A percentile compares a stretch with the other conserved stretches of the same genome.
Evolutionary conservation across 2,329 filamentous ascomycete genomes (phyloP).

Genomic region (Fusarium sp.): DNA sequence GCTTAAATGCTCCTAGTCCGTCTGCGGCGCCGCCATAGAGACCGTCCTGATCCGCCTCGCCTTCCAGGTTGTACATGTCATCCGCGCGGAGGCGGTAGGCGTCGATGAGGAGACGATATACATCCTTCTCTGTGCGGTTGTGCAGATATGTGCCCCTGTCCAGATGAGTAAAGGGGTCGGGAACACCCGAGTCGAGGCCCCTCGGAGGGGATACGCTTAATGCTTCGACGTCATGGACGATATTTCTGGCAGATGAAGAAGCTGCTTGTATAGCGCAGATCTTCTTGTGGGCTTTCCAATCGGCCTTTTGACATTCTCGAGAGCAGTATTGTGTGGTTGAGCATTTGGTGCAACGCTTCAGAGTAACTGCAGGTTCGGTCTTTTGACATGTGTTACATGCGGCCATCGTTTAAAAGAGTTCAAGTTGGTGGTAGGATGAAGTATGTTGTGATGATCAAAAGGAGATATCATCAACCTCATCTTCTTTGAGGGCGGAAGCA

Average conservation of each 20-base stretch:
- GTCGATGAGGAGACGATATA: slow-evolving; percentile 62
- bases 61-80: slow-evolving; percentile 11
- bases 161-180: slow-evolving; percentile 58
- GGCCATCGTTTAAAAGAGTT: slow-evolving; percentile 5
- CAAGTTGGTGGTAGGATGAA: background rate
- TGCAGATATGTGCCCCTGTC: slow-evolving; percentile 59
- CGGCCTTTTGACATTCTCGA: slow-evolving; percentile 62
- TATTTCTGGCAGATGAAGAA: background rate
- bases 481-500: background rate
- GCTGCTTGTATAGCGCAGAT: slow-evolving; percentile 53
- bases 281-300: slow-evolving; percentile 66
- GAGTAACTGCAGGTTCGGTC: slow-evolving; percentile 44
- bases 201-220: slow-evolving; percentile 41
- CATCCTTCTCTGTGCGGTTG: slow-evolving; percentile 58
- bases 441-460: background rate
- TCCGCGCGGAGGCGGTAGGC: slow-evolving; percentile 52
- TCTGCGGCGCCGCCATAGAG: slow-evolving; percentile 48
- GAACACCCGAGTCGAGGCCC: slow-evolving; percentile 50
- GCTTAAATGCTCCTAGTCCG: slow-evolving; percentile 52
- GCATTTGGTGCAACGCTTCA: slow-evolving; percentile 63
- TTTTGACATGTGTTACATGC: slow-evolving; percentile 51
- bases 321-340: slow-evolving; percentile 63
- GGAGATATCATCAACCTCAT: background rate
- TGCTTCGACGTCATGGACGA: background rate
- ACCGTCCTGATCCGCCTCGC: slow-evolving; percentile 47